Evolutionary conservation across 345 rosid species (phyloP), one percentile per base, ranked within the genome.

Genomic region (Psidium guajava): DNA sequence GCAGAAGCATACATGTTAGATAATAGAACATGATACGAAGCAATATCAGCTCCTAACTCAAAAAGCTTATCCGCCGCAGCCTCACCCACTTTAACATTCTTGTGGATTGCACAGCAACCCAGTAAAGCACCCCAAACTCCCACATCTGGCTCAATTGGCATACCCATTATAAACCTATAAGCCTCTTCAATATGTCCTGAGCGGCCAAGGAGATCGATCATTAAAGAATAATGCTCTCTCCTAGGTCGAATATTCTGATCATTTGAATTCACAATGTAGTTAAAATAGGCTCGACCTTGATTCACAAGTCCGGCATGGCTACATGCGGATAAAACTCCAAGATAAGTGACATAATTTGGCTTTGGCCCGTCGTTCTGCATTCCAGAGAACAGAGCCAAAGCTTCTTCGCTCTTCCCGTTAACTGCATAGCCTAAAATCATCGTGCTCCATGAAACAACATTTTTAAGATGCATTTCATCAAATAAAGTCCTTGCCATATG

Each of bases 1-100:
- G 88, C 85, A 83, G 92, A 86, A 69, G 93, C 91, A 83, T 90
- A 92, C 81, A 92, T 87, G 87, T 94, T 94, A 83, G 94, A 92
- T 85, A 90, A 55, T 69, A 92, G 84, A 75, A 92, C 92, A 54
- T 91, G 91, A 86, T 91, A 89, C 15, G 92, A 90, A 58, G 91
- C 91, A 84, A 91, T 89, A 40, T 89, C 87, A 53, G 93, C 86
- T 53, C 92, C 90, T 77, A 91, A 85, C 64, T 89, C 90, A 44
- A 90, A 85, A 83, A 94, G 90, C 36, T 83, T 82, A 83, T 92
- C 91, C 6, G 94, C 93, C 9, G 83, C 93, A 81, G 82, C 84
- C 86, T 92, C 91, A 24, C 92, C 93, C 64, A 93, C 58, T 83
- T 87, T 81, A 11, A 90, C 47, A 57, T 91, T 91, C 49, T 82